Percentiles rank a stretch among this genome's conserved stretches.
phyloP scores from a whole-genome alignment of 257 asterid species.

The Solanum habrochaites region DNA sequence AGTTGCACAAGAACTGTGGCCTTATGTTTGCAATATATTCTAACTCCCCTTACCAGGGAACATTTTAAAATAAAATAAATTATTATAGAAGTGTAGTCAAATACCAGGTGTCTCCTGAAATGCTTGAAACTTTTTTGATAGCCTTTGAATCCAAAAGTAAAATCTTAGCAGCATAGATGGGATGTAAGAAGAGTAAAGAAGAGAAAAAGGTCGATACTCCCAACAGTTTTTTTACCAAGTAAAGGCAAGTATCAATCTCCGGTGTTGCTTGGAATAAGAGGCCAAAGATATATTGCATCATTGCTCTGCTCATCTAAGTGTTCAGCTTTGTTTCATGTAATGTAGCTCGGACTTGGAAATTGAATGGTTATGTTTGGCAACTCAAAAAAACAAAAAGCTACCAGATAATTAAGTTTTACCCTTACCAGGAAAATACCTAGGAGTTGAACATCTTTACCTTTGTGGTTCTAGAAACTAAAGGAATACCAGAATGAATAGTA shows the following conservation, averaged over 20 bases:
- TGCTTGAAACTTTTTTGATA: constrained; percentile 60
- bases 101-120: constrained; percentile 66
- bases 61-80: constrained; percentile 14
- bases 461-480: constrained; percentile 42
- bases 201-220: constrained; percentile 63
- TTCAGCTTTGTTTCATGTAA: constrained; percentile 50
- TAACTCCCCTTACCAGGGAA: constrained; percentile 99
- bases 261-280: constrained; percentile 56
- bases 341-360: constrained; percentile 38
- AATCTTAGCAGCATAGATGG: constrained; percentile 55
- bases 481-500: constrained; percentile 18
- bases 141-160: constrained; percentile 69
- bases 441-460: constrained; percentile 20
- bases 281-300: constrained; percentile 50
- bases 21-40: constrained; percentile 58
- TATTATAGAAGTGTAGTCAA: constrained; percentile 26
- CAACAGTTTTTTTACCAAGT: constrained; percentile 58
- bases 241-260: constrained; percentile 40
- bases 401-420: constrained; percentile 19
- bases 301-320: constrained; percentile 30
- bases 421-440: constrained; percentile 47
- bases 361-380: constrained; percentile 14
- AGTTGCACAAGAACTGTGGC: constrained; percentile 67
- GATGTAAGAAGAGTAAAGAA: constrained; percentile 39
- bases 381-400: constrained; percentile 16